Evolutionary conservation across 2,329 filamentous ascomycete species (phyloP).

Genomic region (Fusarium sp.): DNA sequence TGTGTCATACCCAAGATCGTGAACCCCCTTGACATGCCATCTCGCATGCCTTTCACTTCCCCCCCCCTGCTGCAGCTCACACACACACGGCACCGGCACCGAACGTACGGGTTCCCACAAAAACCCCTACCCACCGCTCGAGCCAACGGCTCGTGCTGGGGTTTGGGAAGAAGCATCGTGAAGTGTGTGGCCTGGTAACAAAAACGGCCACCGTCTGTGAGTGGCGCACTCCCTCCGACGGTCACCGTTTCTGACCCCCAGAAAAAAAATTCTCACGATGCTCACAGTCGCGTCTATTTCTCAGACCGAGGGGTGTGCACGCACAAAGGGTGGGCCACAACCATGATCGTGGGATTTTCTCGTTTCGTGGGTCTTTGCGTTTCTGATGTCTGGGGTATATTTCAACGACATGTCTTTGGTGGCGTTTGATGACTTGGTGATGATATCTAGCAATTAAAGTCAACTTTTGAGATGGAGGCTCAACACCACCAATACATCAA

Average conservation of each 20-base stretch:
- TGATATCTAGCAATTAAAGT: neutral
- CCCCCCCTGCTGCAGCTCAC: neutral
- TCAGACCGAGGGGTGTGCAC: constrained; percentile 2
- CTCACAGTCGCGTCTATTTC: constrained; percentile 12
- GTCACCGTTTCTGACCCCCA: constrained; percentile 28
- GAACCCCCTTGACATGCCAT: neutral
- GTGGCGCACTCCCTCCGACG: constrained; percentile 14
- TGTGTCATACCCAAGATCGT: constrained; percentile 4
- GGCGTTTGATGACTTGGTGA: neutral
- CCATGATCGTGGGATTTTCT: constrained; percentile 12
- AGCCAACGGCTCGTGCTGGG: constrained; percentile 27
- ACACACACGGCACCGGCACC: neutral
- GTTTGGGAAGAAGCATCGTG: constrained; percentile 15
- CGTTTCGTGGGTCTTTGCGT: constrained; percentile 12
- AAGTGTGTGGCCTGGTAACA: constrained; percentile 25
- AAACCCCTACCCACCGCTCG: constrained; percentile 16
- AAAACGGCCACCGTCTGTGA: constrained; percentile 35
- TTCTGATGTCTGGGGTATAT: constrained; percentile 2
- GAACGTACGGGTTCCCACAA: constrained; percentile 21
- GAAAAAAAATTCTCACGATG: constrained; percentile 26
- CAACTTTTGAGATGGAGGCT: neutral
- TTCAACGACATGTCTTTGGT: neutral
- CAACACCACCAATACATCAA: neutral
- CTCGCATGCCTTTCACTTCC: neutral
- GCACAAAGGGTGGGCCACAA: constrained; percentile 19